Evolutionary conservation across 75 land plant genomes (phyloP), one percentile per base, ranked within the genome.

Genomic region (Selaginella moellendorffii): DNA sequence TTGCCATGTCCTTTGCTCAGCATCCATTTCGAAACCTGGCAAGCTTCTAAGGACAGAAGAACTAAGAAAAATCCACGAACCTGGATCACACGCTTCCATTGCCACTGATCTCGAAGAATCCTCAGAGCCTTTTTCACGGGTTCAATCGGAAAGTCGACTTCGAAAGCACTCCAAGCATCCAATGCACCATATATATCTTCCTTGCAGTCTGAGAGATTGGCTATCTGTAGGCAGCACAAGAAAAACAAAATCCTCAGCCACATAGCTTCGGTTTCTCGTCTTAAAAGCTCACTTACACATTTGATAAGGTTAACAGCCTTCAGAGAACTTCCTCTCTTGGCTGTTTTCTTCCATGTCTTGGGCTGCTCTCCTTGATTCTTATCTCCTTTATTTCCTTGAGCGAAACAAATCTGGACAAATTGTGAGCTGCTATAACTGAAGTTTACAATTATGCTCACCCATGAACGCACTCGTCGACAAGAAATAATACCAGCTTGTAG

Each of bases 21-120:
- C 46, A 36, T 36, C 46, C 46, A 36, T 14, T 36, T 36, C 14
- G 46, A 36, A 5, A 36, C 46, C 46, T 36, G 46, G n/a, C 14
- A 19, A 29, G 17, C 23, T 60, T 28, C 54, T 22, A 28, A 8
- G 26, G 26, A 62, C 29, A 21, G 29, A 25, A 2, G 26, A 2
- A 24, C 19, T n/a, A n/a, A n/a, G n/a, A n/a, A n/a, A n/a, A n/a
- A n/a, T n/a, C n/a, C n/a, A n/a, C n/a, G n/a, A n/a, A n/a, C n/a
- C 91, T 95, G 99, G 74, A 95, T 90, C 54, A 86, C 72, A 42
- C 99, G 78, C 64, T 79, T 86, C 97, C 99, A 95, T 56, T 95
- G 84, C 62, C 68, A 66, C 65, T 83, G 76, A 30, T 26, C 62
- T 59, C 82, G 71, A 59, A 95, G 83, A 21, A 62, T 73, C 58